A percentile compares a stretch with the other conserved stretches of the same genome.
Conservation (phyloP, 202 grass and related monocot species). For the Schoenoplectus tabernaemontani region DNA sequence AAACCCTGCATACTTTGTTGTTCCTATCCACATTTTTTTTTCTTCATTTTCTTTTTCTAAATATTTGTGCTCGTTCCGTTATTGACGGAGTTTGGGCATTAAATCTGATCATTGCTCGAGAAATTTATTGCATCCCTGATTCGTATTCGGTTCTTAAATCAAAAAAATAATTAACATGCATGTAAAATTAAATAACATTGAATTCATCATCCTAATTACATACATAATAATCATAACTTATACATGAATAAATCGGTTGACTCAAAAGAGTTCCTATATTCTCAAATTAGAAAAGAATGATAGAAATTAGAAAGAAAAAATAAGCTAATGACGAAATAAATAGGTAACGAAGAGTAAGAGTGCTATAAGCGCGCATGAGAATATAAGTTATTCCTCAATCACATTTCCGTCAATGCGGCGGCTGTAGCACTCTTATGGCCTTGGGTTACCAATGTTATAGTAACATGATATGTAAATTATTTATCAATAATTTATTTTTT, state of each 20-base stretch:
- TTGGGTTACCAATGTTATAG: neutral
- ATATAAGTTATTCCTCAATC: constrained; percentile 54
- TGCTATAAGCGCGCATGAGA: constrained; percentile 62
- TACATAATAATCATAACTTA: neutral
- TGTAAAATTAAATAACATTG: no score
- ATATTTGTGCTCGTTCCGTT: no score
- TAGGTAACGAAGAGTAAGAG: constrained; percentile 69
- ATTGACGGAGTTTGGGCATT: no score
- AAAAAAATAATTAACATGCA: no score
- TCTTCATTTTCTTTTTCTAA: no score
- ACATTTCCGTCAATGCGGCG: constrained; percentile 28
- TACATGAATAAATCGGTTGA: neutral
- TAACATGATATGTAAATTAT: neutral
- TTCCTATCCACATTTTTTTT: no score
- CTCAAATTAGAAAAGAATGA: neutral
- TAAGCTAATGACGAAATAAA: constrained; percentile 37
- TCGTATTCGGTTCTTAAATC: no score
- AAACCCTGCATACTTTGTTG: no score
- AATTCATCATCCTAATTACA: no score
- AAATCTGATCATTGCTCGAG: no score
- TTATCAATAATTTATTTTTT: no score
- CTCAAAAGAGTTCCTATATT: neutral
- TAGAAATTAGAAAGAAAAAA: neutral
- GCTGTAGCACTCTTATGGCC: constrained; percentile 12
- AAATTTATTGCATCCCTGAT: no score